Percentiles rank a stretch among this genome's conserved stretches.
phyloP scores from a whole-genome alignment of 441 rosid genomes.

The Mallotus japonicus region DNA sequence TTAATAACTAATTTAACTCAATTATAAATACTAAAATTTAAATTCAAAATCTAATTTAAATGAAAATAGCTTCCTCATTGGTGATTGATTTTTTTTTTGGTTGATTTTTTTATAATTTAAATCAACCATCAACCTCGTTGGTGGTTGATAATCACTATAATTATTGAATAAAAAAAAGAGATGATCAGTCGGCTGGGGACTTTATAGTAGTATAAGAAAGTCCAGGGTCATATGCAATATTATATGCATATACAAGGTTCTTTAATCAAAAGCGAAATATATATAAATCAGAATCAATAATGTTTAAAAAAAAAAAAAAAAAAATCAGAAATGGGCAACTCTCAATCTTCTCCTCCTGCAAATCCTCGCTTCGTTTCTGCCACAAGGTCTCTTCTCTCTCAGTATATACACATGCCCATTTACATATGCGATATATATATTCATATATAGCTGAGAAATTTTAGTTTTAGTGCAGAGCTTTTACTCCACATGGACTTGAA shows the following conservation, averaged over 20 bases:
- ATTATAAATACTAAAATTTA: too few species aligned
- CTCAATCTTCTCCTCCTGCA: conserved; percentile 60
- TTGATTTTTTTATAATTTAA: too few species aligned
- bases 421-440: too few species aligned
- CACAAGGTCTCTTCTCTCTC: conserved; percentile 46
- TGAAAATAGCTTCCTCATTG: too few species aligned
- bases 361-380: conserved; percentile 70
- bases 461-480: conserved; percentile 48
- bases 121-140: too few species aligned
- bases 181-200: background rate
- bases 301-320: background rate
- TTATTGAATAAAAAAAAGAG: too few species aligned
- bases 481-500: conserved; percentile 58
- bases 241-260: conserved; percentile 4
- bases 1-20: too few species aligned
- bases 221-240: background rate
- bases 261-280: background rate
- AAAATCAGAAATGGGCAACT: conserved; percentile 57
- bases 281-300: background rate
- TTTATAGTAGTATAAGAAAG: conserved; percentile 1
- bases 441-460: background rate
- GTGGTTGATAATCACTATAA: too few species aligned
- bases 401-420: too few species aligned
- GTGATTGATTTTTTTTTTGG: too few species aligned
- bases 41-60: too few species aligned